Percentiles rank a stretch among this genome's conserved stretches.
Conservation (phyloP, 345 rosid genomes). For the Corchorus capsularis region DNA sequence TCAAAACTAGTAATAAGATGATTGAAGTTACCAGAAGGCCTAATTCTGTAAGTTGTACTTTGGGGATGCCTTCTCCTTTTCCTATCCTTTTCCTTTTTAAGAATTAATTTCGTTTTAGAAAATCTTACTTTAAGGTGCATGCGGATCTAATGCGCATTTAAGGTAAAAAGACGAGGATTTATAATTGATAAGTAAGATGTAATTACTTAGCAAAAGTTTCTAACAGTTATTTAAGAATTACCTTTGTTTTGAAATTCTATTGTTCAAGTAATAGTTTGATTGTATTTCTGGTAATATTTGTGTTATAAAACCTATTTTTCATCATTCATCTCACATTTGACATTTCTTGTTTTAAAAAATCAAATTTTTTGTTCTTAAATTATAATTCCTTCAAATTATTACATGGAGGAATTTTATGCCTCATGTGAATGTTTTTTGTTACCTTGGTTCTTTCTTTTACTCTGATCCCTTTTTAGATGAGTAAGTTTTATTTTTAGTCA, state of each 20-base stretch:
- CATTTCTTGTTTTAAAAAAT: background rate
- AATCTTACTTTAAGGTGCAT: background rate
- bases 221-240: background rate
- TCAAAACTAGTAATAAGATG: conserved; percentile 30
- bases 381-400: background rate
- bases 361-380: background rate
- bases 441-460: background rate
- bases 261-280: background rate
- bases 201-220: no score
- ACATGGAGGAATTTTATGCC: background rate
- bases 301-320: background rate
- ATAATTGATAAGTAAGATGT: no score
- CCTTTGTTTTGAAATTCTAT: background rate
- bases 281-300: background rate
- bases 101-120: background rate
- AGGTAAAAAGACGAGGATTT: no score
- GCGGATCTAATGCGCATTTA: background rate
- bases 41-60: conserved; percentile 60
- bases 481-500: background rate
- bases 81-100: background rate
- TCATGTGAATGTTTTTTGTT: background rate
- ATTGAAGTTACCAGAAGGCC: conserved; percentile 47
- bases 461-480: background rate
- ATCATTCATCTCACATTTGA: background rate
- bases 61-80: conserved; percentile 2